A percentile compares a stretch with the other conserved stretches of the same genome.
Conservation (phyloP, 1,284 basidiomycete species). For the Papiliotrema nemorosa region DNA sequence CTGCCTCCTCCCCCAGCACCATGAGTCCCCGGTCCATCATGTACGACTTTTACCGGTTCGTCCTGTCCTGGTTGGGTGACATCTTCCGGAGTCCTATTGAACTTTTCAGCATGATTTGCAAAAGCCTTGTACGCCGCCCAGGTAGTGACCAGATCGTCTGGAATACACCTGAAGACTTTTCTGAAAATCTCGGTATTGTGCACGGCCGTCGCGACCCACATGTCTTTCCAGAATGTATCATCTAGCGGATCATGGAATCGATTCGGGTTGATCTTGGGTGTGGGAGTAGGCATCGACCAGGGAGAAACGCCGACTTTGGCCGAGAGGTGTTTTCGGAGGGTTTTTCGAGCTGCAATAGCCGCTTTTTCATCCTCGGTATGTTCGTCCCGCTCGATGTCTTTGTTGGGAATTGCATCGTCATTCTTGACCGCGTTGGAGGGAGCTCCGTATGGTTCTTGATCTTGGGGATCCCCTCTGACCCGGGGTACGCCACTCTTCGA, state of each 20-base stretch:
- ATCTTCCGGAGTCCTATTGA: slow-evolving; percentile 50
- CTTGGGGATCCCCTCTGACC: slow-evolving; percentile 16
- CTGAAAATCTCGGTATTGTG: slow-evolving; percentile 91
- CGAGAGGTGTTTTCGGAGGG: slow-evolving; percentile 58
- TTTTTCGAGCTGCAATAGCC: slow-evolving; percentile 55
- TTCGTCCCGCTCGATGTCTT: slow-evolving; percentile 40
- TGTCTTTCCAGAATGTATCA: slow-evolving; percentile 79
- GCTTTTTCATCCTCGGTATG: slow-evolving; percentile 58
- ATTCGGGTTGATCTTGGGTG: slow-evolving; percentile 68
- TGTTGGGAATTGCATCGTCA: slow-evolving; percentile 40
- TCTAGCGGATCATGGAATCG: slow-evolving; percentile 82
- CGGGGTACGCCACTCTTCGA: slow-evolving; percentile 17
- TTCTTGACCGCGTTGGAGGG: slow-evolving; percentile 59
- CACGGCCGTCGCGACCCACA: slow-evolving; percentile 78
- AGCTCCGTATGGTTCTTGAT: slow-evolving; percentile 49
- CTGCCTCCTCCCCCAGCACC: slow-evolving; percentile 49
- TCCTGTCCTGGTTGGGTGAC: slow-evolving; percentile 29
- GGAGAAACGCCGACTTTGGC: slow-evolving; percentile 53
- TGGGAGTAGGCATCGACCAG: slow-evolving; percentile 58
- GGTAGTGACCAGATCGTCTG: slow-evolving; percentile 83
- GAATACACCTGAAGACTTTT: slow-evolving; percentile 86
- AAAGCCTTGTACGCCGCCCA: slow-evolving; percentile 96
- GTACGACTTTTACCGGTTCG: slow-evolving; percentile 39
- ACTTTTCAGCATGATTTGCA: slow-evolving; percentile 65
- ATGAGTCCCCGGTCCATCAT: slow-evolving; percentile 46